Percentiles rank a stretch among this genome's conserved stretches.
These are phyloP conservation scores for Rhizophagus sp. DNA, from an alignment of 192 early-diverging fungal species.

Conservation along the genomic window DNA sequence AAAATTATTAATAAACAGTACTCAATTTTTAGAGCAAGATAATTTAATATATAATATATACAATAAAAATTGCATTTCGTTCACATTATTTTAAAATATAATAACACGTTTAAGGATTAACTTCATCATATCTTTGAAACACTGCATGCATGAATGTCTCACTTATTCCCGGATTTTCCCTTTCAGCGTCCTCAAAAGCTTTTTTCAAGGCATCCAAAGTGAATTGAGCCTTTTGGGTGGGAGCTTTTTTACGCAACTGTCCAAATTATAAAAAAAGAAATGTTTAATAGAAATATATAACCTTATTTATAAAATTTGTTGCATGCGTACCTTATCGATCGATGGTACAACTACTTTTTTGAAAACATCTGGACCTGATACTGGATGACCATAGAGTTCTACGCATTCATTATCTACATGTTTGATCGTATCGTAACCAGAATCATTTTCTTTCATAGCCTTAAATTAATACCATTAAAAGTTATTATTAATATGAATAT, in stretches of 20 bases:
- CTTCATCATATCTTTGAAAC: slow-evolving; percentile 27
- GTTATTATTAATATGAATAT: not conserved
- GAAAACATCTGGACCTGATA: slow-evolving; percentile 36
- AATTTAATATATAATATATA: not conserved
- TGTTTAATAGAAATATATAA: not conserved
- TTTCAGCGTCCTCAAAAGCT: slow-evolving; percentile 43
- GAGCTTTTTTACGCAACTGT: slow-evolving; percentile 38
- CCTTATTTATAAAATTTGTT: not conserved
- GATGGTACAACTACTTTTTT: slow-evolving; percentile 36
- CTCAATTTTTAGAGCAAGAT: too few relatives aligned
- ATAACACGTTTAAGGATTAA: not conserved
- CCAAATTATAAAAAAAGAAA: slow-evolving; percentile 1
- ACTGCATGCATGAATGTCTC: slow-evolving; percentile 41
- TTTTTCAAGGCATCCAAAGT: slow-evolving; percentile 43
- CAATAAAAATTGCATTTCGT: not conserved
- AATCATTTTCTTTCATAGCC: slow-evolving; percentile 33
- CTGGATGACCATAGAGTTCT: slow-evolving; percentile 22
- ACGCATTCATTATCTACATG: slow-evolving; percentile 30
- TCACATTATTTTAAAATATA: not conserved
- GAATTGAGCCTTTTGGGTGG: slow-evolving; percentile 36
- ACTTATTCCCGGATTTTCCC: slow-evolving; percentile 44
- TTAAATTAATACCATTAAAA: slow-evolving; percentile 9
- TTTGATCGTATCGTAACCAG: slow-evolving; percentile 45
- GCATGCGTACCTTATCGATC: slow-evolving; percentile 18
- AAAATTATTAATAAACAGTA: too few relatives aligned